Evolutionary conservation across 2,329 filamentous ascomycete species (phyloP), one percentile per base, ranked within the genome.

Genomic region (Ophiosphaerella narmari): DNA sequence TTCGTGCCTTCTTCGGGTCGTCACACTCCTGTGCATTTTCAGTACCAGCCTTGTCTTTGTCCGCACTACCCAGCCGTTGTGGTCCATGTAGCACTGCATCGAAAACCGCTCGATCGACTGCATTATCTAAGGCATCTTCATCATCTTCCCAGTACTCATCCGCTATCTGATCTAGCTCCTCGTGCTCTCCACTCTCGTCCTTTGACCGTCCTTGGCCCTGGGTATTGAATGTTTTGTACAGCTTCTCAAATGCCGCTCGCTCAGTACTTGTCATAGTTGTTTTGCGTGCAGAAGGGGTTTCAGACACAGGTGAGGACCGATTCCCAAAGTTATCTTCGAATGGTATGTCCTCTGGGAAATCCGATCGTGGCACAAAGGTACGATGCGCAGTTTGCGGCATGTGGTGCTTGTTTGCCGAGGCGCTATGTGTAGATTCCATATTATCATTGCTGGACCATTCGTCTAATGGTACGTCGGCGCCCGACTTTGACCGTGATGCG

Each of bases 251-350:
- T 2, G 68, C 68, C 5, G 62, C 60, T 40, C 70, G 68, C 55
- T 74, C 72, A 11, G 61, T 55, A 37, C 59, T 59, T 5, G 72
- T 74, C 43, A 74, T 71, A 3, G 72, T 73, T 3, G 68, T 67
- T 45, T 61, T 62, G 24, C 62, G 65, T 38, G 49, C 11, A 29
- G 26, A 29, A 11, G 7, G 11, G 7, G 26, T 9, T 11, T 29
- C 26, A 8, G 7, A 7, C 7, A 29, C 26, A 2, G 11, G 7
- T 29, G 26, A 11, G 26, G 26, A 11, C 11, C 7, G 7, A 29
- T 29, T 29, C 26, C 26, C 26, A 8, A 11, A 29, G 7, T 8
- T 11, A 29, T 11, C 26, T 29, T 29, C 26, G 26, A 29, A 29
- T 8, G 26, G 26, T 29, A 29, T 11, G 11, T 29, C 26, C 2